Evolutionary conservation across 2,329 filamentous ascomycete genomes (phyloP), one percentile per base, ranked within the genome.

Genomic region (Neurospora sp.): DNA sequence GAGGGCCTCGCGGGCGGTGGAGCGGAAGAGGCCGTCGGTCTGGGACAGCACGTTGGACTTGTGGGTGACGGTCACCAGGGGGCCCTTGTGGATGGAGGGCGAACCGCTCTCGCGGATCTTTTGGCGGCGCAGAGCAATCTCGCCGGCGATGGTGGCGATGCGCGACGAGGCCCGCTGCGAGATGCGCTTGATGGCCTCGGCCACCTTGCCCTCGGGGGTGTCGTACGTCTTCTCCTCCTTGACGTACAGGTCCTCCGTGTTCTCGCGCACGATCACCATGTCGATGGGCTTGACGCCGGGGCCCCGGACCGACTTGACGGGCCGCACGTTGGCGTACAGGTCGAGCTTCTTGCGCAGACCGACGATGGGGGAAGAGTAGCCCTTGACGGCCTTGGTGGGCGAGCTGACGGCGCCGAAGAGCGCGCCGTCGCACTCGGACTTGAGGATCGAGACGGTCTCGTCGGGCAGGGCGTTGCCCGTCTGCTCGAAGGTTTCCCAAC

Each of bases 161-260:
- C 96, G 90, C 80, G 85, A 90, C 10, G 89, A 92, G 23, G 96
- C 96, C 73, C 87, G 90, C 81, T 96, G 90, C 13, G 92, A 93
- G 78, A 99, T 99, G 77, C 95, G 92, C 87, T 99, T 99, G 83
- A 98, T 95, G 66, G 96, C 96, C 84, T 98, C 95, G 73, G 96
- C 95, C 70, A 98, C 91, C 83, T 93, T 94, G 80, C 91, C 86
- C 71, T 92, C 87, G 42, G 90, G 84, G 39, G 87, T 89, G 69
- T 92, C 88, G 79, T 88, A 90, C 28, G 93, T 97, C 80, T 86
- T 90, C 84, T 99, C 96, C 81, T 98, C 92, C 84, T 98, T 98
- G 76, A 99, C 95, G 82, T 97, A 97, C 52, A 99, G 87, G 80
- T 99, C 96, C 84, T 99, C 96, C 39, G 96, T 99, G 85, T 99